Evolutionary conservation across 768 basidiomycete species (phyloP), one percentile per base, ranked within the genome.

Genomic region (Pleurotus citrinopileatus): DNA sequence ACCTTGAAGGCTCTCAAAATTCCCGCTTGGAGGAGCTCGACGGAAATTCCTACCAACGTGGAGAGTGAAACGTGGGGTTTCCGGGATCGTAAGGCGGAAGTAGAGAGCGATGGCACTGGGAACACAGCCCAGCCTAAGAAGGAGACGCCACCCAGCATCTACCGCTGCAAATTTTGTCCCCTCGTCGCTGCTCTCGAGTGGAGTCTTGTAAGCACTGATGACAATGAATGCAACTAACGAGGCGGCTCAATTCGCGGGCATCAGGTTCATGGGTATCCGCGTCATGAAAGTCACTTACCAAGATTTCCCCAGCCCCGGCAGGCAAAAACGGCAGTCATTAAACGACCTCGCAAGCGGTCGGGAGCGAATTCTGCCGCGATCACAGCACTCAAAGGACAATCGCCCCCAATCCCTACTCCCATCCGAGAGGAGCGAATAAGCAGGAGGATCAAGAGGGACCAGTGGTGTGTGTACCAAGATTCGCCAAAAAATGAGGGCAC

Each of bases 51-150:
- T 76, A 68, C 92, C 91, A 55, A 94, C 80, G 73, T 94, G 91
- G 87, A 94, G 92, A 55, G 92, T 95, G 66, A 77, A 81, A 58
- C 92, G 89, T 28, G 92, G 92, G 0, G 91, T 94, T 67, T 94
- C 91, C 3, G 91, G 90, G 62, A 94, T 93, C 25, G 91, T 93
- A 27, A 94, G 79, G 65, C 92, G 89, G 86, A 90, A 94, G 75
- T 92, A 94, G 47, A 94, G 82, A n/a, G 89, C 91, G 55, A 91
- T 64, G 38, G 75, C 77, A 52, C 82, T 91, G 36, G 92, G 92
- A 48, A 95, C 74, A 53, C 86, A 87, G 43, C 92, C 92, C 36
- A 94, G 74, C 62, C 92, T 92, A 66, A 95, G 91, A 61, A 94
- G 77, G 48, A 93, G 70, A 61, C 92, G 86, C 92, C 92, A 94